Conservation (phyloP, 2,329 filamentous ascomycete species). For the Pyrenophora tritici-repentis region DNA sequence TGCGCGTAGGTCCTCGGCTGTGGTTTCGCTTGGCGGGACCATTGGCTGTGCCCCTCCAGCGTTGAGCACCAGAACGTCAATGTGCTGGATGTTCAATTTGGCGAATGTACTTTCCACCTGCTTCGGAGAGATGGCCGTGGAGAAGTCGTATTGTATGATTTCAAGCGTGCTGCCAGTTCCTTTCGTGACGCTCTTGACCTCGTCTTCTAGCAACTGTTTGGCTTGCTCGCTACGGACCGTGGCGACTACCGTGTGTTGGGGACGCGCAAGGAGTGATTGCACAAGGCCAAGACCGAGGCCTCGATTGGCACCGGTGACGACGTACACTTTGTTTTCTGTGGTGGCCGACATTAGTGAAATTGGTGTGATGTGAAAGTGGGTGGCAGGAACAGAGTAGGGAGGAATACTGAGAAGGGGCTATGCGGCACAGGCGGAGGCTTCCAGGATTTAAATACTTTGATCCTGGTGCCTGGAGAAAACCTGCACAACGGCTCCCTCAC, state of each 20-base stretch:
- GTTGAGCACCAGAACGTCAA: conserved; percentile 2
- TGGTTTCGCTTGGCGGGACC: neutral
- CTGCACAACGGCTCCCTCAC: no score
- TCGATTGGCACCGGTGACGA: conserved; percentile 9
- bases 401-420: neutral
- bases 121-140: neutral
- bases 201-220: conserved; percentile 1
- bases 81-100: neutral
- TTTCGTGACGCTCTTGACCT: neutral
- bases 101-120: neutral
- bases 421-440: conserved; percentile 1
- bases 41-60: conserved; percentile 1
- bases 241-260: conserved; percentile 3
- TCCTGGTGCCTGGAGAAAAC: neutral
- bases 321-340: neutral
- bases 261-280: conserved; percentile 1
- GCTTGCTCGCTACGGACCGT: neutral
- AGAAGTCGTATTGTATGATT: conserved; percentile 8
- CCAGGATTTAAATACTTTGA: neutral
- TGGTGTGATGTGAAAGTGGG: no score
- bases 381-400: neutral
- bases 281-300: conserved; percentile 8
- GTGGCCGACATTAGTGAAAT: neutral
- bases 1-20: neutral
- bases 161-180: conserved; percentile 5